Evolutionary conservation across 2,329 filamentous ascomycete species (phyloP).

Genomic region (Phialophora verrucosa): DNA sequence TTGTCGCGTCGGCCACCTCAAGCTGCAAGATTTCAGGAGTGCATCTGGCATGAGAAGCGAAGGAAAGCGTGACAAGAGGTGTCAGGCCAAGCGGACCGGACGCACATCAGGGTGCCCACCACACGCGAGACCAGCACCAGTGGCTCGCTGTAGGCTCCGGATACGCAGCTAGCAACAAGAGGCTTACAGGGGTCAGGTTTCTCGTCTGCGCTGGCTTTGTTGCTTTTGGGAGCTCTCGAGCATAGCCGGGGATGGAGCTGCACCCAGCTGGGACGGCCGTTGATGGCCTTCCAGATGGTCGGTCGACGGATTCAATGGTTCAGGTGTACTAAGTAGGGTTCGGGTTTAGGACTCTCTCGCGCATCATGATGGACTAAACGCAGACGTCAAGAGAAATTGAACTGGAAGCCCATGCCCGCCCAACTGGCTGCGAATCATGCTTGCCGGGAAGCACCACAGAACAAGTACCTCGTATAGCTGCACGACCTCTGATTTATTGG

Average conservation of each 20-base stretch:
- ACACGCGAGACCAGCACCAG: slow-evolving; percentile 7
- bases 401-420: no score
- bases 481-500: neutral
- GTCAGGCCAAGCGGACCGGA: slow-evolving; percentile 30
- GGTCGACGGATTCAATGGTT: slow-evolving; percentile 9
- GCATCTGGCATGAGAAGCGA: slow-evolving; percentile 31
- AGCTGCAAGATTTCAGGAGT: slow-evolving; percentile 31
- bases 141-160: slow-evolving; percentile 6
- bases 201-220: neutral
- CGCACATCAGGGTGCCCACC: slow-evolving; percentile 9
- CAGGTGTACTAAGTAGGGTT: neutral
- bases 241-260: slow-evolving; percentile 8
- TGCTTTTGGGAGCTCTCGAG: slow-evolving; percentile 1
- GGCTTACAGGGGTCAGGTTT: slow-evolving; percentile 27
- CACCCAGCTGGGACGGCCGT: neutral
- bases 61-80: slow-evolving; percentile 29
- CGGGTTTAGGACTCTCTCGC: neutral
- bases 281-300: slow-evolving; percentile 1
- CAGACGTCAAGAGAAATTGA: slow-evolving; percentile 1
- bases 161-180: slow-evolving; percentile 25
- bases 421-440: no score
- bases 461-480: neutral
- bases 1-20: slow-evolving; percentile 12
- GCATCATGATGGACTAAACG: neutral
- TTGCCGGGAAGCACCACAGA: no score